Conservation (phyloP, 495 filamentous ascomycete species). For the Friedmanniomyces simplex region DNA sequence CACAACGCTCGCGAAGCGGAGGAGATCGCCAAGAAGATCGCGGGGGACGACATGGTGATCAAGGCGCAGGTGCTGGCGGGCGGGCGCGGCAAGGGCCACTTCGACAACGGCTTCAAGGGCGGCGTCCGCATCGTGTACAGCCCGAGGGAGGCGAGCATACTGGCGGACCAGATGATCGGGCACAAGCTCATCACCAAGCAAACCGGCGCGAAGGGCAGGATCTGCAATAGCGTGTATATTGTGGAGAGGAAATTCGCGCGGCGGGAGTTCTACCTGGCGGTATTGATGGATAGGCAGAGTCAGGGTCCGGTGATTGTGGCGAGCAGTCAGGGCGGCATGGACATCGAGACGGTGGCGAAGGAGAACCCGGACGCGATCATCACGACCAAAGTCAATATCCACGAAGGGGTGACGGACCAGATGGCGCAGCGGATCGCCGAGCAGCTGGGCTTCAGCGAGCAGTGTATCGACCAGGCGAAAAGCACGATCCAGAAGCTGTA, state of each 20-base stretch:
- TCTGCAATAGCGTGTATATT: constrained; percentile 95
- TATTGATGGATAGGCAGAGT: constrained; percentile 90
- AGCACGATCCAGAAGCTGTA: constrained; percentile 97
- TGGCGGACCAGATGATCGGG: constrained; percentile 97
- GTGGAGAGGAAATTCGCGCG: constrained; percentile 99
- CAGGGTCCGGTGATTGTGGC: constrained; percentile 93
- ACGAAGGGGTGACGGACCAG: constrained; percentile 87
- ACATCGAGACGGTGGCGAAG: constrained; percentile 96
- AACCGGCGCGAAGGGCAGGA: constrained; percentile 80
- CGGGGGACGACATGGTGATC: constrained; percentile 95
- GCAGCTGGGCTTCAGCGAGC: constrained; percentile 90
- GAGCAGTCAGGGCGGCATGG: constrained; percentile 97
- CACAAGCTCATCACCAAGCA: constrained; percentile 99
- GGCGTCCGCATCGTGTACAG: constrained; percentile 98
- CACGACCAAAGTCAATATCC: constrained; percentile 86
- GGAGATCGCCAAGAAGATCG: constrained; percentile 75
- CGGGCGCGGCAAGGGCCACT: constrained; percentile 91
- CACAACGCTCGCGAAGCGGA: constrained; percentile 78
- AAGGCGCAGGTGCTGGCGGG: constrained; percentile 98
- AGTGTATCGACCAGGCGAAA: constrained; percentile 89
- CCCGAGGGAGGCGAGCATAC: constrained; percentile 84
- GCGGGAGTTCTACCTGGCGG: constrained; percentile 95
- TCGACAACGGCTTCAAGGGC: constrained; percentile 97
- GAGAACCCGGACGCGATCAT: constrained; percentile 92
- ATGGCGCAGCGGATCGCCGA: constrained; percentile 84